A percentile compares a stretch with the other conserved stretches of the same genome.
phyloP scores from a whole-genome alignment of 371 early-diverging fungal genomes.

The Rhizopus stolonifer region DNA sequence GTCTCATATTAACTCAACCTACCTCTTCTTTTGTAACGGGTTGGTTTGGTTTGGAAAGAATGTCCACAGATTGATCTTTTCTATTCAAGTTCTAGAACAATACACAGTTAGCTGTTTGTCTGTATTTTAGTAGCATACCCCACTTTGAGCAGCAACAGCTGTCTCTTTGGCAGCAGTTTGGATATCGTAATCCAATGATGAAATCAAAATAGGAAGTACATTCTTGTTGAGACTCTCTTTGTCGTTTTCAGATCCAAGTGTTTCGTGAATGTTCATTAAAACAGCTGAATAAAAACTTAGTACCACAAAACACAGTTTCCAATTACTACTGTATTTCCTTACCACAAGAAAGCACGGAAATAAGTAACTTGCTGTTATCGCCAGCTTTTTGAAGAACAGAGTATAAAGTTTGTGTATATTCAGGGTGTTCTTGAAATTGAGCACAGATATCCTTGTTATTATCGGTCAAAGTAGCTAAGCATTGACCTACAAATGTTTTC shows the following conservation, averaged over 20 bases:
- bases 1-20: neutral
- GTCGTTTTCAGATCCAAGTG: constrained; percentile 26
- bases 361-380: constrained; percentile 39
- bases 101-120: neutral
- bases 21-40: constrained; percentile 53
- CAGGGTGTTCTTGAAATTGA: constrained; percentile 60
- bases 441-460: constrained; percentile 67
- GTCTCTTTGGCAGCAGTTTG: constrained; percentile 58
- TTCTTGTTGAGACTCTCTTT: constrained; percentile 52
- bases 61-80: constrained; percentile 38
- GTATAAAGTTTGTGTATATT: constrained; percentile 54
- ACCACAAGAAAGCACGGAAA: constrained; percentile 60
- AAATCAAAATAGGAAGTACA: constrained; percentile 52
- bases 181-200: constrained; percentile 60
- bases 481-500: constrained; percentile 80
- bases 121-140: constrained; percentile 35
- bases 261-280: constrained; percentile 45
- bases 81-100: constrained; percentile 35
- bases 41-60: constrained; percentile 49
- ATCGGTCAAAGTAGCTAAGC: constrained; percentile 81
- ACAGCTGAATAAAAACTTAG: constrained; percentile 28
- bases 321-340: constrained; percentile 3
- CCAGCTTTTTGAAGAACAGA: constrained; percentile 42
- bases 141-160: constrained; percentile 44
- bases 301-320: neutral